Evolutionary conservation across 2,329 filamentous ascomycete genomes (phyloP).

Genomic region (Conoideocrella luteorostrata): DNA sequence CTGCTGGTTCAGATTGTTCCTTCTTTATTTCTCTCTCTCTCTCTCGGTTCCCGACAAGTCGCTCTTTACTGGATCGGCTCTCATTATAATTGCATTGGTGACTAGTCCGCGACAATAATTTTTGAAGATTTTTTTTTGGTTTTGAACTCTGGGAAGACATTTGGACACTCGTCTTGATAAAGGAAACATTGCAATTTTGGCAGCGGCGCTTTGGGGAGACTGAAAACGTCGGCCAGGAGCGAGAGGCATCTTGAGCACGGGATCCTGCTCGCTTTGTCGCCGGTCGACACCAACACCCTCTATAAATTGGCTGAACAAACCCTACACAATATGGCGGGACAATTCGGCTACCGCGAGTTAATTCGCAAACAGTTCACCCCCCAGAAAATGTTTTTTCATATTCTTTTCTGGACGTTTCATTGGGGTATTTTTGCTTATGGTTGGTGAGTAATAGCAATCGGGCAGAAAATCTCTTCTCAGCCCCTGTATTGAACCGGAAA

Average conservation of each 20-base stretch:
- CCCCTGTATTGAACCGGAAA: not conserved
- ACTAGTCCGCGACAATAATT: not conserved
- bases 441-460: slow-evolving; percentile 55
- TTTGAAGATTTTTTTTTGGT: too few relatives aligned
- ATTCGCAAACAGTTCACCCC: slow-evolving; percentile 60
- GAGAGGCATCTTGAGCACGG: not conserved
- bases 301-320: slow-evolving; percentile 8
- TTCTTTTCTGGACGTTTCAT: slow-evolving; percentile 76
- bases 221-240: not conserved
- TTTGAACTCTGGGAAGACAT: too few relatives aligned
- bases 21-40: slow-evolving; percentile 6
- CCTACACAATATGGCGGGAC: slow-evolving; percentile 24
- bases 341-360: slow-evolving; percentile 36
- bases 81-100: not conserved
- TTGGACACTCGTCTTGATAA: too few relatives aligned
- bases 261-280: slow-evolving; percentile 32
- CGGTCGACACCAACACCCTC: slow-evolving; percentile 42
- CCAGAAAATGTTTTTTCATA: slow-evolving; percentile 70
- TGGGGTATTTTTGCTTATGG: slow-evolving; percentile 73
- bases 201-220: too few relatives aligned
- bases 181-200: too few relatives aligned
- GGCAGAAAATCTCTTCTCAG: not conserved
- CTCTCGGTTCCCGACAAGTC: too few relatives aligned
- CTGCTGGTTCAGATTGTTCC: slow-evolving; percentile 56
- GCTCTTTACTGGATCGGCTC: slow-evolving; percentile 7